Conservation (phyloP, 352 stramenopile species). For the Heterotrichella gracilis region DNA sequence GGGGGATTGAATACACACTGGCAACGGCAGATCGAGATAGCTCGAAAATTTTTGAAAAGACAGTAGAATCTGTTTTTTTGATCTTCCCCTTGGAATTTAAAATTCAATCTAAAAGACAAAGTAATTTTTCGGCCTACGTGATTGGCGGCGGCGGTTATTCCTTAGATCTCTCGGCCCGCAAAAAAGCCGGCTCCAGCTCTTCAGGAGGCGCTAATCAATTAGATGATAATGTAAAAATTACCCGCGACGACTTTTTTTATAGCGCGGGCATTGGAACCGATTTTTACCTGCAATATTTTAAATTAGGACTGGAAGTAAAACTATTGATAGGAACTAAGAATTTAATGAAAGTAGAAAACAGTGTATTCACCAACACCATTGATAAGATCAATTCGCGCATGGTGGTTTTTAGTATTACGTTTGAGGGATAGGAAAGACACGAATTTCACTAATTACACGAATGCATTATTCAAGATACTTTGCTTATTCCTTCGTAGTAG, state of each 20-base stretch:
- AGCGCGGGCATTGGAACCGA: not conserved
- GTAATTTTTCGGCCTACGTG: not conserved
- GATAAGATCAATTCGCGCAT: not conserved
- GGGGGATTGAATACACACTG: not conserved
- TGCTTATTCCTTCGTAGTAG: too few relatives aligned
- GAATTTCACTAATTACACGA: too few relatives aligned
- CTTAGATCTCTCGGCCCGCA: not conserved
- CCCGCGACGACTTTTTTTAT: not conserved
- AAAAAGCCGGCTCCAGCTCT: not conserved
- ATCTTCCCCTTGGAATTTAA: not conserved
- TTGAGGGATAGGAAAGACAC: not conserved
- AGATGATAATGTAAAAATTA: not conserved
- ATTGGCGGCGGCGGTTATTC: not conserved
- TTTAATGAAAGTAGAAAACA: not conserved
- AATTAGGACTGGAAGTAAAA: not conserved
- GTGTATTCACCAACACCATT: not conserved
- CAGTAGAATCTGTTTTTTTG: not conserved
- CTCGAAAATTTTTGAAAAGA: slow-evolving; percentile 1
- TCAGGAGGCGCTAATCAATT: not conserved
- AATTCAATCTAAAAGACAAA: not conserved
- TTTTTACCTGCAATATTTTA: slow-evolving; percentile 10
- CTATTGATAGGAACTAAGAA: not conserved
- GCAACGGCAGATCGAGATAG: not conserved
- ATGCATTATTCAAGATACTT: too few relatives aligned
- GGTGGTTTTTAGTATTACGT: not conserved